phyloP scores from a whole-genome alignment of 805 yeast species.

The Monosporozyma aerobia region DNA sequence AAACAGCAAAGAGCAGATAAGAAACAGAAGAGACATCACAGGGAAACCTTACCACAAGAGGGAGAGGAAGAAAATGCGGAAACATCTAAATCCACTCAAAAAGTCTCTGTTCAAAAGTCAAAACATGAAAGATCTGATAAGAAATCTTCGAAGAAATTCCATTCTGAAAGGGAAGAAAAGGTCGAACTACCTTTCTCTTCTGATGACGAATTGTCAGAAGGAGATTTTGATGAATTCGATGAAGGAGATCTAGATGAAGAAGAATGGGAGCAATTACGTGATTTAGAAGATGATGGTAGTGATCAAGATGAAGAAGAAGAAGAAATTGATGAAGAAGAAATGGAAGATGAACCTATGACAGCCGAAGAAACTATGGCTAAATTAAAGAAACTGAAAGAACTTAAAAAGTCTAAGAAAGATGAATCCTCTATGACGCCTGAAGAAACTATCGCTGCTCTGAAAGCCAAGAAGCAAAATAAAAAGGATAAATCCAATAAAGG shows the following conservation, averaged over 20 bases:
- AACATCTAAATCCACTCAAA: not conserved
- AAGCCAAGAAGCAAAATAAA: slow-evolving; percentile 24
- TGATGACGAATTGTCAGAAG: slow-evolving; percentile 36
- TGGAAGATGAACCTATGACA: slow-evolving; percentile 25
- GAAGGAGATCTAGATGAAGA: slow-evolving; percentile 33
- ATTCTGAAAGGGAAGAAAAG: not conserved
- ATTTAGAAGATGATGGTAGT: slow-evolving; percentile 17
- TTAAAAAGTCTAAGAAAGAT: slow-evolving; percentile 8
- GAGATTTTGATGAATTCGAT: slow-evolving; percentile 36
- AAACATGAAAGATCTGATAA: not conserved
- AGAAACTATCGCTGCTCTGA: slow-evolving; percentile 31
- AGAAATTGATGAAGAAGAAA: slow-evolving; percentile 27
- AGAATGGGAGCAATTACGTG: slow-evolving; percentile 26
- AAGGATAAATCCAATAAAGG: slow-evolving; percentile 6
- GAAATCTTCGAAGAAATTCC: not conserved
- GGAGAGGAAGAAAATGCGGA: not conserved
- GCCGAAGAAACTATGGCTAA: slow-evolving; percentile 39
- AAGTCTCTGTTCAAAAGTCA: not conserved
- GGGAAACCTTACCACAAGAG: not conserved
- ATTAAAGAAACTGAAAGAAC: slow-evolving; percentile 26
- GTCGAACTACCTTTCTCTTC: slow-evolving; percentile 32
- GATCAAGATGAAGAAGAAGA: slow-evolving; percentile 21
- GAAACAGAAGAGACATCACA: slow-evolving; percentile 18
- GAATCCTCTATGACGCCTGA: slow-evolving; percentile 25
- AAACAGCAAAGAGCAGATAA: slow-evolving; percentile 33